Evolutionary conservation across 2,329 filamentous ascomycete species (phyloP), one percentile per base, ranked within the genome.

Genomic region (Ceratocystis destructans): DNA sequence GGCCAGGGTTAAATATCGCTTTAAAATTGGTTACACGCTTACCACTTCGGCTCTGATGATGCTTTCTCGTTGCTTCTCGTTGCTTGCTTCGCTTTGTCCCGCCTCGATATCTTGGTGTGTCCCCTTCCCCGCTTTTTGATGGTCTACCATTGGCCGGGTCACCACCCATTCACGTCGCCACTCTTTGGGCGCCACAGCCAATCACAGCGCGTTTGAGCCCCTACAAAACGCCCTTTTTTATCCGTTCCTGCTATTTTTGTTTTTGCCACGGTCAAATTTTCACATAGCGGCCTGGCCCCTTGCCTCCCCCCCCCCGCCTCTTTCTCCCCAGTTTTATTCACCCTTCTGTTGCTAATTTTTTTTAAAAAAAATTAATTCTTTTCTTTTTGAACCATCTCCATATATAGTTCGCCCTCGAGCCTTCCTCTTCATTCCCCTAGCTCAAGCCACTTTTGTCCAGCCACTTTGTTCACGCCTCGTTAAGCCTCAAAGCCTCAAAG

Each of bases 341-440:
- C 48, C 15, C 15, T 62, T 37, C 33, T 37, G 48, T 46, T 37
- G 53, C 20, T 61, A 15, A 17, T 62, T 62, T n/a, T n/a, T 55
- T 33, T 10, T 12, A 15, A 12, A 22, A 22, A 22, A 22, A 22
- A 22, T 22, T 22, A 22, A 22, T 22, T 22, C 22, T 33, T 62
- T 46, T 45, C 46, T 12, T 44, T 63, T n/a, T 50, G 10, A n/a
- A 12, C 44, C 44, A 28, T 46, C 37, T 62, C 61, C 20, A 41
- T 76, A 74, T 71, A 70, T 70, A 55, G 22, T 20, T 31, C 70
- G 71, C 72, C 75, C 71, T 72, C 69, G 67, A 41, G 37, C 37
- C 37, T 41, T 41, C 37, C 37, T 41, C 37, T 41, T 41, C 37
- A 41, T 41, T 55, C 48, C 22, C n/a, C 33, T 50, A 62, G 48